Evolutionary conservation across 139 green algal species (phyloP), one percentile per base, ranked within the genome.

Genomic region (Yamagishiella unicocca): DNA sequence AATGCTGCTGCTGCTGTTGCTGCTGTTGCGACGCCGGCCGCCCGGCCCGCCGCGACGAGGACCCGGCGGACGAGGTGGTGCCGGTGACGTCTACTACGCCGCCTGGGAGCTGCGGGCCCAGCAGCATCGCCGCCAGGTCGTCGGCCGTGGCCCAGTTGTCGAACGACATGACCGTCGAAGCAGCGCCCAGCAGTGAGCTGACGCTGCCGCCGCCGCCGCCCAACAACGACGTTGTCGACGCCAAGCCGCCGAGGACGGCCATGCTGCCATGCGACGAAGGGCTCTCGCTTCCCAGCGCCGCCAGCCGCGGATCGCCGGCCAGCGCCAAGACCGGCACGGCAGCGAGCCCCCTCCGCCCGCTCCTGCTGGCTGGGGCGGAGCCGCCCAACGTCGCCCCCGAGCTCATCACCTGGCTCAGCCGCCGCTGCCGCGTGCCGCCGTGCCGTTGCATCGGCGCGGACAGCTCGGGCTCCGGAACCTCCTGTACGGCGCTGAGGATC

Each of bases 91-190:
- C 38, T 40, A 24, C 29, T 38, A 8, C 45, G 45, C 14, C 75
- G 27, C 53, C 79, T 12, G 2, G 43, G 9, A 14, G 33, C 25
- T 38, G 29, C 40, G 72, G 25, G 8, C 74, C 74, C 46, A 86
- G 62, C 64, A 86, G 43, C 80, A 77, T 38, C 12, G 62, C 80
- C 4, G 64, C 80, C 80, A 86, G 42, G 42, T 86, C 80, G 21
- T 86, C 80, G 4, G 45, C 45, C 0, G 62, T 67, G 0, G 80
- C 80, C 80, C 80, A 86, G n/a, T 86, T 77, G 21, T 86, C 80
- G n/a, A 86, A 86, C 31, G 80, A 86, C 64, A 86, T 86, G 10
- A 31, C 31, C 7, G 43, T 55, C 27, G 61, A 66, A 4, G 22
- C 77, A 1, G 8, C 77, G 40, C 77, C 55, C 4, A 27, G 9